Evolutionary conservation across 1,284 basidiomycete genomes (phyloP), one percentile per base, ranked within the genome.

Genomic region (Sphagnurus paluster): DNA sequence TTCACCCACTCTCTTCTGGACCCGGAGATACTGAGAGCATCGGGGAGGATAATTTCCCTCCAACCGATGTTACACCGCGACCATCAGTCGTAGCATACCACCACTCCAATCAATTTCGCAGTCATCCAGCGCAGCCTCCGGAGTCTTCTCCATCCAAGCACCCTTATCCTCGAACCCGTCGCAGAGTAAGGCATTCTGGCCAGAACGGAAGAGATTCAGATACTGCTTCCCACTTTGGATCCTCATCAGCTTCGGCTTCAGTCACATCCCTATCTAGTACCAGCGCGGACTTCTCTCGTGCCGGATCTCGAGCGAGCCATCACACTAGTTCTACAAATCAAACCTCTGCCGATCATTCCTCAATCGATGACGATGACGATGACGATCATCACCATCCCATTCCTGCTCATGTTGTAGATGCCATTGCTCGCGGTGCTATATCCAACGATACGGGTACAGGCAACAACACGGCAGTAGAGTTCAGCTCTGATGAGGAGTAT

Each of bases 401-500:
- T 26, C 60, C 65, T 44, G 45, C 32, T 39, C 42, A 46, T 38
- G 25, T 43, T 6, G 44, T 17, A 40, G 38, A 35, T 44, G 28
- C 41, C 19, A 19, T 39, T 24, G 53, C 49, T 17, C 37, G 38
- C 34, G 13, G 39, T 39, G 9, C 43, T 24, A 39, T 33, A 30
- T 53, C 48, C 7, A 46, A 33, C 20, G 33, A 19, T 34, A 53
- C 54, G 7, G 42, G 44, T 8, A 54, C 48, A 40, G 48, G 48
- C n/a, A 54, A 39, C 36, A 54, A 47, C 14, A 56, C 44, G 11
- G 53, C 44, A 19, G 57, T 61, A 9, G 65, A 73, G 39, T 74
- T 76, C 50, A 73, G 71, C 45, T 78, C 76, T 24, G 76, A 79
- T 44, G 78, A 79, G 16, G 76, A 79, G 35, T 63, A 74, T 25